phyloP scores from a whole-genome alignment of 164 flowering plant species.

The Aristolochia contorta region DNA sequence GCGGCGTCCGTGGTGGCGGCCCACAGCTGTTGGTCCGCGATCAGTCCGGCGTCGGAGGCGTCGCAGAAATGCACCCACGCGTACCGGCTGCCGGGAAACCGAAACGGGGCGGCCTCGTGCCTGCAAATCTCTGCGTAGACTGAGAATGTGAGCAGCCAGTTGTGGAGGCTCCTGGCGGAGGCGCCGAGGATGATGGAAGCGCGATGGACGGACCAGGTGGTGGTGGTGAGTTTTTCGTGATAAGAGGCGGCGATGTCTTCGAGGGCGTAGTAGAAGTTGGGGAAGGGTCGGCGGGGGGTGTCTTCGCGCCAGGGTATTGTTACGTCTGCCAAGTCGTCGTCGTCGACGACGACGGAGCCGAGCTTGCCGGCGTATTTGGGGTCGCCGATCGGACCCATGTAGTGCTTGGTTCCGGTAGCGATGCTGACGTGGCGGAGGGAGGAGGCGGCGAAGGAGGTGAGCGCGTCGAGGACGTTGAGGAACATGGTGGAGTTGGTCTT shows the following conservation, averaged over 20 bases:
- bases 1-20: slow-evolving; percentile 15
- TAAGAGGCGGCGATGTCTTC: slow-evolving; percentile 21
- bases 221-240: not conserved
- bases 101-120: slow-evolving; percentile 16
- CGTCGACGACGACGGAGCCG: slow-evolving; percentile 9
- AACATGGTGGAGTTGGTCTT: slow-evolving; percentile 2
- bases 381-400: slow-evolving; percentile 30
- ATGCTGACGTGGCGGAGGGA: slow-evolving; percentile 17
- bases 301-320: slow-evolving; percentile 22
- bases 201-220: slow-evolving; percentile 27
- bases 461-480: no score
- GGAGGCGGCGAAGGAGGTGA: no score
- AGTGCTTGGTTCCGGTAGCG: slow-evolving; percentile 38
- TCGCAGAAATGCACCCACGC: slow-evolving; percentile 30
- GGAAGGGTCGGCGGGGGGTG: slow-evolving; percentile 16
- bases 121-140: slow-evolving; percentile 18
- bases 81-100: slow-evolving; percentile 21
- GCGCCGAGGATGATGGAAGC: slow-evolving; percentile 26
- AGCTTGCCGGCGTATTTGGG: not conserved
- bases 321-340: no score
- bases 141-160: slow-evolving; percentile 11
- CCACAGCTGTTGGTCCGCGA: slow-evolving; percentile 32
- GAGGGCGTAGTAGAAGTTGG: slow-evolving; percentile 23
- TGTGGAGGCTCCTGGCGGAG: slow-evolving; percentile 15
- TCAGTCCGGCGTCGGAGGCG: slow-evolving; percentile 14